A percentile compares a stretch with the other conserved stretches of the same genome.
These are phyloP conservation scores for Talaromyces sp. DNA, from an alignment of 2,329 filamentous ascomycete species.

Conservation along the genomic window DNA sequence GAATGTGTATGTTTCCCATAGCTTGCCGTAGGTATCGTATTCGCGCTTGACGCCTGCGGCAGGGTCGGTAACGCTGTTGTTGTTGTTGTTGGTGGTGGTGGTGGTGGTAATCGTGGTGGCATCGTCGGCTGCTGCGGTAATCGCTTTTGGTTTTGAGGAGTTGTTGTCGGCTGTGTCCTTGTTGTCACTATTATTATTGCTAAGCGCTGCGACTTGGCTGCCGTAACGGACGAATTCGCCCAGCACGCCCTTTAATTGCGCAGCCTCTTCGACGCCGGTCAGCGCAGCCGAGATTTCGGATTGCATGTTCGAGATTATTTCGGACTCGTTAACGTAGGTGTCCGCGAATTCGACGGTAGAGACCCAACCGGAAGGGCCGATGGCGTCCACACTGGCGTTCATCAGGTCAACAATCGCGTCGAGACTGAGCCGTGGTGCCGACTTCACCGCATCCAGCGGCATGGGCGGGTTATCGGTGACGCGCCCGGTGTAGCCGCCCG, in stretches of 20 bases:
- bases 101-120: no score
- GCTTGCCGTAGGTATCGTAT: conserved; percentile 10
- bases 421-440: conserved; percentile 33
- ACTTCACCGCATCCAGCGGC: conserved; percentile 29
- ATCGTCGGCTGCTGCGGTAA: conserved; percentile 8
- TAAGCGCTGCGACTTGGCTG: background rate
- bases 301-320: conserved; percentile 44
- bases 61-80: conserved; percentile 8
- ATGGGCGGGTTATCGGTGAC: conserved; percentile 36
- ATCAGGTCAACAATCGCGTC: conserved; percentile 36
- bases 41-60: conserved; percentile 9
- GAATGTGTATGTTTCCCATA: conserved; percentile 15
- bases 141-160: background rate
- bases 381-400: conserved; percentile 42
- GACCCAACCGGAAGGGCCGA: conserved; percentile 45
- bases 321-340: conserved; percentile 32
- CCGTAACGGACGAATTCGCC: conserved; percentile 41
- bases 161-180: background rate
- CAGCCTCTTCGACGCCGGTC: conserved; percentile 44
- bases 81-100: conserved; percentile 30
- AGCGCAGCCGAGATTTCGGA: conserved; percentile 45
- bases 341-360: conserved; percentile 31
- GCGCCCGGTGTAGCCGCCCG: conserved; percentile 38
- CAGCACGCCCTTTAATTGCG: conserved; percentile 43
- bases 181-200: background rate